Percentiles rank a stretch among this genome's conserved stretches.
Evolutionary conservation across 768 basidiomycete species (phyloP).

Genomic region (Tephrocybe rancida): DNA sequence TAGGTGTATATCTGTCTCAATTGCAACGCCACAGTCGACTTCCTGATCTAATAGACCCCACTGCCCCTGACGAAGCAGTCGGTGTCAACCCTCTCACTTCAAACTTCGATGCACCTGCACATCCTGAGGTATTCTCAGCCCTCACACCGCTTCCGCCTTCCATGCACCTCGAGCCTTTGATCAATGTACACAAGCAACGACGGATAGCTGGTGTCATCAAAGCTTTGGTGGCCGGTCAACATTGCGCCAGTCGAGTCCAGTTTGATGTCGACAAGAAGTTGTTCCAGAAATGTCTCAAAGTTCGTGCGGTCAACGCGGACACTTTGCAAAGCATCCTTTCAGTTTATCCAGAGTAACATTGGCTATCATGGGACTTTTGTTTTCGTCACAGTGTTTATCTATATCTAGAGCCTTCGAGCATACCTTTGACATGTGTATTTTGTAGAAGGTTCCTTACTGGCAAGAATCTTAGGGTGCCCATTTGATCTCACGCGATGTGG

Average conservation of each 20-base stretch:
- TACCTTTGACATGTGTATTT: slow-evolving; percentile 14
- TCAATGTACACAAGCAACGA: slow-evolving; percentile 90
- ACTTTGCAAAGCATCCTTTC: slow-evolving; percentile 50
- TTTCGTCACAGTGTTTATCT: slow-evolving; percentile 18
- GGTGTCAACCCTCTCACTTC: slow-evolving; percentile 62
- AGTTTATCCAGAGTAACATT: slow-evolving; percentile 25
- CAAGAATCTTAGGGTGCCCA: background rate
- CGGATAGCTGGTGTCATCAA: slow-evolving; percentile 82
- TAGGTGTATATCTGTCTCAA: slow-evolving; percentile 80
- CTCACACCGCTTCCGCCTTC: slow-evolving; percentile 70
- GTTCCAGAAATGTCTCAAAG: slow-evolving; percentile 72
- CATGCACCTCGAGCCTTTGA: slow-evolving; percentile 84
- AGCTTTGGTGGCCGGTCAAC: slow-evolving; percentile 79
- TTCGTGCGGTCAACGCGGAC: slow-evolving; percentile 64
- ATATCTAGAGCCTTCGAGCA: slow-evolving; percentile 17
- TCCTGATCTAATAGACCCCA: slow-evolving; percentile 84
- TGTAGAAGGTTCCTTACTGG: background rate
- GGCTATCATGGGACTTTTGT: slow-evolving; percentile 11
- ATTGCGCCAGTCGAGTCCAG: slow-evolving; percentile 73
- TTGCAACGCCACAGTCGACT: slow-evolving; percentile 64
- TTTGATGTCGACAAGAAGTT: slow-evolving; percentile 74
- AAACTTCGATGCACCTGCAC: slow-evolving; percentile 68
- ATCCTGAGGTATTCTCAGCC: slow-evolving; percentile 78
- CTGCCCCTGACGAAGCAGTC: slow-evolving; percentile 70
- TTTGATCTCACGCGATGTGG: too few species aligned